Conservation (phyloP, 257 asterid genomes). For the Solanum etuberosum region DNA sequence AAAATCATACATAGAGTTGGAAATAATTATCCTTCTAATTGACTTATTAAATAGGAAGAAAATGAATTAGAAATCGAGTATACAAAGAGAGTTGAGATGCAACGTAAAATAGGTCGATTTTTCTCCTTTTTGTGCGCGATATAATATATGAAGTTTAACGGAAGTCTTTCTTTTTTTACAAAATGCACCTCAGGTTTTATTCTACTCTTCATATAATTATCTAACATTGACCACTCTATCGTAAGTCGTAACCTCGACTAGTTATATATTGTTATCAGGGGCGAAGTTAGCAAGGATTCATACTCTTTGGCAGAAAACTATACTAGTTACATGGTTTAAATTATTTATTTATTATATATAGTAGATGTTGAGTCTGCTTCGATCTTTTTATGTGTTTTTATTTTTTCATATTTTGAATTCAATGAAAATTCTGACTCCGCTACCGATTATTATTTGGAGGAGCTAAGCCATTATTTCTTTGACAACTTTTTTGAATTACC, state of each 20-base stretch:
- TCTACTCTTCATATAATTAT: neutral
- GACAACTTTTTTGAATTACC: neutral
- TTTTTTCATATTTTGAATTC: too few relatives aligned
- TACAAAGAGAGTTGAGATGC: neutral
- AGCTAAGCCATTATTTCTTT: neutral
- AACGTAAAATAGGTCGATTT: neutral
- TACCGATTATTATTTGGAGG: rapidly evolving
- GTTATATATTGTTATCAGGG: neutral
- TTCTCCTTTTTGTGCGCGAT: neutral
- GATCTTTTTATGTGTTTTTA: too few relatives aligned
- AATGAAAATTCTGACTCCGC: too few relatives aligned
- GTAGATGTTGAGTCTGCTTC: rapidly evolving
- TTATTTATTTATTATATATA: too few relatives aligned
- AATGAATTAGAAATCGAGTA: neutral
- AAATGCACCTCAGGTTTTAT: neutral
- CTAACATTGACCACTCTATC: neutral
- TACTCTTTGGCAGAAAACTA: rapidly evolving
- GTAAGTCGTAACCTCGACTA: neutral
- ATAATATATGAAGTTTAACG: neutral
- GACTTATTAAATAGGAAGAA: neutral
- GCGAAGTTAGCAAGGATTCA: too few relatives aligned
- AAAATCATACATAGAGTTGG: neutral
- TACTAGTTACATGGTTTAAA: too few relatives aligned
- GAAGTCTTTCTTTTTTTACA: neutral
- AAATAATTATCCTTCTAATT: neutral